These are phyloP conservation scores for Ustanciosporium gigantosporum DNA, from an alignment of 1,284 basidiomycete genomes.

Conservation along the genomic window DNA sequence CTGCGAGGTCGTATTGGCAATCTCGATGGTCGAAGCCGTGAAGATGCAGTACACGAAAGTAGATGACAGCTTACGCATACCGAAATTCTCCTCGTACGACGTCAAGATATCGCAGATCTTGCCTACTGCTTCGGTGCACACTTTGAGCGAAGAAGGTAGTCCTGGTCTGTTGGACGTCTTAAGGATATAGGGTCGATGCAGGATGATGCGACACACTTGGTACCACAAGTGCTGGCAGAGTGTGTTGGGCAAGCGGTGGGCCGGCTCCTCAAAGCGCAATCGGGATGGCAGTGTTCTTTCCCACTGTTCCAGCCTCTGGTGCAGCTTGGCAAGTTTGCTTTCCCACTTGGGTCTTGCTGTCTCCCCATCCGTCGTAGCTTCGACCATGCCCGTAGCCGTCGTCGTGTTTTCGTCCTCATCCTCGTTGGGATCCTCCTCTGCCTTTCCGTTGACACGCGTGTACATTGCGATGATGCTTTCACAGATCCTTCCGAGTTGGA, in stretches of 20 bases:
- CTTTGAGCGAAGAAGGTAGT: constrained; percentile 37
- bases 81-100: constrained; percentile 39
- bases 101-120: constrained; percentile 37
- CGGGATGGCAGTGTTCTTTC: constrained; percentile 21
- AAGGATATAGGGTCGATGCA: constrained; percentile 47
- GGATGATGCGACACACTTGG: constrained; percentile 35
- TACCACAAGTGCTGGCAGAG: constrained; percentile 35
- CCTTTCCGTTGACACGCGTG: constrained; percentile 25
- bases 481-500: constrained; percentile 25
- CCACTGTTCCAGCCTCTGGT: constrained; percentile 19
- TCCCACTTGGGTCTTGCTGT: constrained; percentile 26
- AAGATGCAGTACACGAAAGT: constrained; percentile 48
- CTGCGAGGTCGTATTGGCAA: constrained; percentile 47
- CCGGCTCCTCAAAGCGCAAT: constrained; percentile 23
- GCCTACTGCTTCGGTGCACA: constrained; percentile 42
- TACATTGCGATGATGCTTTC: constrained; percentile 44
- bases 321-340: constrained; percentile 11
- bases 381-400: too few species aligned
- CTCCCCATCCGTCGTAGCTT: too few species aligned
- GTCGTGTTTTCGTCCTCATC: background rate
- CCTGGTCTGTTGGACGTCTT: constrained; percentile 29
- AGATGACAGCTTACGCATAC: constrained; percentile 37
- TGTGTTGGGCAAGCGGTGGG: constrained; percentile 34
- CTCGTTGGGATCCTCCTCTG: background rate
- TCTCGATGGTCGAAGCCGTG: constrained; percentile 45